These are phyloP conservation scores for Clavispora santaluciae DNA, from an alignment of 805 yeast genomes.

Conservation along the genomic window DNA sequence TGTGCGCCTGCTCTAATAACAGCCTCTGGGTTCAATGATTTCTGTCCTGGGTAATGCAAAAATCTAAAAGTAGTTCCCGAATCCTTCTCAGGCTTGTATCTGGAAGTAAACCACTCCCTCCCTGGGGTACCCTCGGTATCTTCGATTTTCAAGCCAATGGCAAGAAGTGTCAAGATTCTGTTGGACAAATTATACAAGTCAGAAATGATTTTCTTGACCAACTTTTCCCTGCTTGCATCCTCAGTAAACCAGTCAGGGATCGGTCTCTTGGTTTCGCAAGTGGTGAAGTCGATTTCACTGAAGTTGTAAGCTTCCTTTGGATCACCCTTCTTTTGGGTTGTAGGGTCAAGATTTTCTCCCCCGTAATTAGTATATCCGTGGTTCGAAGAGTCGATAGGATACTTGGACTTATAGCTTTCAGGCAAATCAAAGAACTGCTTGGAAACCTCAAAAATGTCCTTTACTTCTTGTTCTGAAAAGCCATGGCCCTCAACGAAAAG, in stretches of 20 bases:
- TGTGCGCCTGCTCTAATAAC: slow-evolving; percentile 79
- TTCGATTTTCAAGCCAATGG: slow-evolving; percentile 60
- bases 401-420: slow-evolving; percentile 43
- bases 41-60: slow-evolving; percentile 65
- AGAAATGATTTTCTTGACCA: slow-evolving; percentile 29
- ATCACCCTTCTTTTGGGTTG: slow-evolving; percentile 41
- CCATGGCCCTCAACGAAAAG: slow-evolving; percentile 64
- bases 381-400: slow-evolving; percentile 50
- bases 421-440: slow-evolving; percentile 50
- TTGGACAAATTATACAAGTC: slow-evolving; percentile 50
- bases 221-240: slow-evolving; percentile 35
- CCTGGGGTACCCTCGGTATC: slow-evolving; percentile 33
- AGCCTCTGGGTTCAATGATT: slow-evolving; percentile 45
- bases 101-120: slow-evolving; percentile 56
- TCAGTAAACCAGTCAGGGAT: slow-evolving; percentile 50
- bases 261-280: slow-evolving; percentile 37
- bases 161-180: slow-evolving; percentile 50
- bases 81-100: slow-evolving; percentile 47
- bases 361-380: slow-evolving; percentile 56
- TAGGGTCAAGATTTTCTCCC: slow-evolving; percentile 47
- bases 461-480: slow-evolving; percentile 53
- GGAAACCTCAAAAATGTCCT: slow-evolving; percentile 45
- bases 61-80: slow-evolving; percentile 68
- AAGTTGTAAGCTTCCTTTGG: slow-evolving; percentile 71
- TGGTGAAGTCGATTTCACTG: slow-evolving; percentile 45